These are phyloP conservation scores for Paecilomyces fulvus DNA, from an alignment of 2,329 filamentous ascomycete genomes.

Conservation along the genomic window DNA sequence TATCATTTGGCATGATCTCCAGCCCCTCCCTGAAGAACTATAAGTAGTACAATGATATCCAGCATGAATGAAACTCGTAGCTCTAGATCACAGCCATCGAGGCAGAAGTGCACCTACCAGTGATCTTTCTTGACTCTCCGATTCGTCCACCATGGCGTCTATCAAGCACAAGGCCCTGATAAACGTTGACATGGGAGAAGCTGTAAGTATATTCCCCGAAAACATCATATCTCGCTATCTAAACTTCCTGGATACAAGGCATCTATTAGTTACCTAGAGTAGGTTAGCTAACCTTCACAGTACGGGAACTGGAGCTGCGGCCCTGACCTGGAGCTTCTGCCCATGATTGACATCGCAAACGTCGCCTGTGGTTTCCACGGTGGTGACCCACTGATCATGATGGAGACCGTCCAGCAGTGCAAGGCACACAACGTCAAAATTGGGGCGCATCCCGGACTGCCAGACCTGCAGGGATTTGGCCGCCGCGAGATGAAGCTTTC, in stretches of 20 bases:
- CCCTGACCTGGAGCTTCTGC: constrained; percentile 53
- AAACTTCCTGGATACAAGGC: not conserved
- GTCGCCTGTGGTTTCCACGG: constrained; percentile 54
- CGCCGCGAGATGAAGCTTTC: constrained; percentile 53
- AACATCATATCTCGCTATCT: not conserved
- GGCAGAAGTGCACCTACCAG: not conserved
- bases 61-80: not conserved
- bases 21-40: not conserved
- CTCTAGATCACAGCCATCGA: not conserved
- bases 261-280: not conserved
- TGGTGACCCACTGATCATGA: constrained; percentile 58
- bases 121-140: not conserved
- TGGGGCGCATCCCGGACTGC: constrained; percentile 57
- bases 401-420: constrained; percentile 49
- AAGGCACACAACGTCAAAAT: constrained; percentile 49
- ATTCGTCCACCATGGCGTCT: constrained; percentile 31
- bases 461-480: constrained; percentile 59
- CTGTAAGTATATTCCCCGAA: constrained; percentile 11
- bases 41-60: not conserved
- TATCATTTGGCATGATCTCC: not conserved
- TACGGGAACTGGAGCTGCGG: constrained; percentile 42
- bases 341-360: constrained; percentile 54
- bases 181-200: constrained; percentile 42
- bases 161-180: constrained; percentile 45
- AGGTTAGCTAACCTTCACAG: constrained; percentile 3